Evolutionary conservation across 2,329 filamentous ascomycete genomes (phyloP), one percentile per base, ranked within the genome.

Genomic region (Botrytis byssoidea): DNA sequence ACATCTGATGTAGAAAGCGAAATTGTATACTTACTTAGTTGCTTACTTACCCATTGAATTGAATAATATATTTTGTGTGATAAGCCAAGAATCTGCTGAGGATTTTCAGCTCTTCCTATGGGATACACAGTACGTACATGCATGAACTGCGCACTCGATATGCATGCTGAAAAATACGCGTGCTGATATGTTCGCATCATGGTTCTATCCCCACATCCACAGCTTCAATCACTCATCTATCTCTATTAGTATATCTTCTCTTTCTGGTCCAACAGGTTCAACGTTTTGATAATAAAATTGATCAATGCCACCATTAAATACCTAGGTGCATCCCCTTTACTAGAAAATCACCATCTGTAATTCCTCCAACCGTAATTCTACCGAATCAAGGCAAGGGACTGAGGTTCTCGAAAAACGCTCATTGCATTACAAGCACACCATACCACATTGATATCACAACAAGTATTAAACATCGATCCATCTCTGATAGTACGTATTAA

Each of bases 231-330:
- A 51, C 48, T 14, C 1, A 51, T 12, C 25, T 4, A 51, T 51
- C 25, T 51, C 25, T n/a, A 1, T n/a, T 4, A 51, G 4, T n/a
- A 3, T 51, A n/a, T 51, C 25, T 18, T 51, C 46, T 48, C 46
- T 48, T 25, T 48, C 46, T 25, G 10, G 25, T n/a, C 25, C 48
- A n/a, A 4, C 12, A 51, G 48, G 6, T 2, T 4, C 7, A 64
- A 22, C 63, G 68, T 68, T 74, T 74, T 74, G 61, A 7, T 61
- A 37, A 70, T 72, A 74, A 74, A 72, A 74, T 74, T 63, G 25
- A 55, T 72, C 32, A 7, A 71, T 72, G 69, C 69, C 73, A 72
- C 70, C 10, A 25, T 48, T 25, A 20, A 48, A 25, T 48, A 25
- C 46, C 3, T 48, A 48, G 20, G 46, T 25, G 46, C 46, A 29